A percentile compares a stretch with the other conserved stretches of the same genome.
phyloP scores from a whole-genome alignment of 495 filamentous ascomycete genomes.

The Aspergillus affinis region DNA sequence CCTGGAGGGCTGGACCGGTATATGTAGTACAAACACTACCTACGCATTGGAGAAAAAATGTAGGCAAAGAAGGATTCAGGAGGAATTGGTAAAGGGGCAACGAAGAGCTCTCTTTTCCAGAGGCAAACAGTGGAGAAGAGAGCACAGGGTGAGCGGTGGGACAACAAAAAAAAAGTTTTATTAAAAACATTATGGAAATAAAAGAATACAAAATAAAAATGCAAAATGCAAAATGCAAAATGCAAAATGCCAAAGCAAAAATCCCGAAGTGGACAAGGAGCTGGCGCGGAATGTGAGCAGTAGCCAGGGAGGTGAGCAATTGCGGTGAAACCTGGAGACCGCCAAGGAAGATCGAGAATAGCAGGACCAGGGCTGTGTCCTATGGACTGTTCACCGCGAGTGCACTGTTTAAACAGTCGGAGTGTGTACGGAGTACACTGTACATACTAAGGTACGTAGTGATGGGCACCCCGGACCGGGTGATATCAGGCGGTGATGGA shows the following conservation, averaged over 20 bases:
- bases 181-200: slow-evolving; percentile 8
- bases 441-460: too few relatives aligned
- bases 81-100: slow-evolving; percentile 6
- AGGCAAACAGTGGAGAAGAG: slow-evolving; percentile 3
- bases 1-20: background rate
- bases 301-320: slow-evolving; percentile 12
- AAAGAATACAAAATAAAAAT: slow-evolving; percentile 11
- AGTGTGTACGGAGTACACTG: too few relatives aligned
- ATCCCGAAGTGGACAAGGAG: background rate
- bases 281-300: slow-evolving; percentile 17
- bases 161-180: slow-evolving; percentile 3
- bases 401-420: too few relatives aligned
- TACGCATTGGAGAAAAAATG: background rate
- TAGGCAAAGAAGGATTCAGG: background rate
- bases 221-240: background rate
- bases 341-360: background rate
- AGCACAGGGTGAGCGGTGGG: slow-evolving; percentile 14
- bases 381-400: too few relatives aligned
- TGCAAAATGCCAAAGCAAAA: slow-evolving; percentile 2
- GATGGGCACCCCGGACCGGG: background rate
- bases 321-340: slow-evolving; percentile 24
- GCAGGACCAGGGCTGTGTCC: too few relatives aligned
- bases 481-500: slow-evolving; percentile 25
- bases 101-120: slow-evolving; percentile 4
- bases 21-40: slow-evolving; percentile 6